These are phyloP conservation scores for Trypanosoma mega DNA, from an alignment of 208 protist species.

Conservation along the genomic window DNA sequence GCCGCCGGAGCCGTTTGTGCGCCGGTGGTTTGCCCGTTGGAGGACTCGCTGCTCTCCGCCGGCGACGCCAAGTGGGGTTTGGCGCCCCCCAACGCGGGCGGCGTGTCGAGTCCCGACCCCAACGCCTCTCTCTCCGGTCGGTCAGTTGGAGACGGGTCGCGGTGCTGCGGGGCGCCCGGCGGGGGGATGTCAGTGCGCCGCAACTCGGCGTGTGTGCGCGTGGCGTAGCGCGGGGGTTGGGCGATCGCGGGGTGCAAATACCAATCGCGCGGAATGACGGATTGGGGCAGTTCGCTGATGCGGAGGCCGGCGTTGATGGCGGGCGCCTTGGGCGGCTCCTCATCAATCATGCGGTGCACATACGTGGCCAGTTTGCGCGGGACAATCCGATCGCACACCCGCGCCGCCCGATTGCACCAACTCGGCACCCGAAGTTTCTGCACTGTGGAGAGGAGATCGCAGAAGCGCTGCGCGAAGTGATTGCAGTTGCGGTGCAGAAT, in stretches of 20 bases:
- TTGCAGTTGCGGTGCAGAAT: constrained; percentile 92
- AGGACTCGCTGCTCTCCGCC: too few species aligned
- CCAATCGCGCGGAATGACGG: constrained; percentile 73
- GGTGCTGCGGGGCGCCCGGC: too few species aligned
- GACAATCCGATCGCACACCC: constrained; percentile 62
- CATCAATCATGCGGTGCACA: constrained; percentile 75
- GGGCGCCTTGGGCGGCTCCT: constrained; percentile 57
- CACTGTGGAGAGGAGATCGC: constrained; percentile 70
- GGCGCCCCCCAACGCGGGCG: too few species aligned
- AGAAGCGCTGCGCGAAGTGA: constrained; percentile 85
- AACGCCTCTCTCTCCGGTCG: too few species aligned
- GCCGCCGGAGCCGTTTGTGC: too few species aligned
- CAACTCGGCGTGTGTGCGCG: background rate
- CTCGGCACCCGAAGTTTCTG: constrained; percentile 68
- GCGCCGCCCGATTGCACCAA: constrained; percentile 90
- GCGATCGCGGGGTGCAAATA: constrained; percentile 66
- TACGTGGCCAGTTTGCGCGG: constrained; percentile 69
- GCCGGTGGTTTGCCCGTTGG: too few species aligned
- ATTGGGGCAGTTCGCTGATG: constrained; percentile 57
- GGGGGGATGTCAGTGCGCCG: too few species aligned
- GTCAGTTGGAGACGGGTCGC: too few species aligned
- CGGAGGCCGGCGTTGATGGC: constrained; percentile 11
- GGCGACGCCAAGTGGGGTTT: too few species aligned
- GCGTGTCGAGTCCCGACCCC: too few species aligned
- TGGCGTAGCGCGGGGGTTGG: constrained; percentile 53